phyloP scores from a whole-genome alignment of 2,329 filamentous ascomycete species.

The Neonectria ditissima region DNA sequence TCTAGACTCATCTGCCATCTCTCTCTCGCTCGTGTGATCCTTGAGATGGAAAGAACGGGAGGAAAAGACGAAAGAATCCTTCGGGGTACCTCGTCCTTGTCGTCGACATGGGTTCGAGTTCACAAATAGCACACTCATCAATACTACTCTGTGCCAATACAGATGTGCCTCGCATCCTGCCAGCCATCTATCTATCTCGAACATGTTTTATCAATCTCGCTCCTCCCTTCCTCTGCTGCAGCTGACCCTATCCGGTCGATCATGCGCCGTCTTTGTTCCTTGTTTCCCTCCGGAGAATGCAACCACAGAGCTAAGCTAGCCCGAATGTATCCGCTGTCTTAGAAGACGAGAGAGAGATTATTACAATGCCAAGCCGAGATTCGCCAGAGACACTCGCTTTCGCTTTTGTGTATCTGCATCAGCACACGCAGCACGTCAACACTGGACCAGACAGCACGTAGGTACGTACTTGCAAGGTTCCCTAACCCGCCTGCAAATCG shows the following conservation, averaged over 20 bases:
- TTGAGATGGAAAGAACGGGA: background rate
- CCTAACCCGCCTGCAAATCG: background rate
- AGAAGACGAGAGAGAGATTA: background rate
- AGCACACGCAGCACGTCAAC: background rate
- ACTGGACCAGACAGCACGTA: background rate
- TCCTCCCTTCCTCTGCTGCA: conserved; percentile 4
- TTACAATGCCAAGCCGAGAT: background rate
- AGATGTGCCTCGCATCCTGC: conserved; percentile 16
- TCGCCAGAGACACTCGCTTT: background rate
- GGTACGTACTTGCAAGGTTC: background rate
- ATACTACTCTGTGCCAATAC: too few relatives aligned
- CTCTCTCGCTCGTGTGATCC: conserved; percentile 4
- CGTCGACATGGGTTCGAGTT: conserved; percentile 11
- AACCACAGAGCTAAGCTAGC: background rate
- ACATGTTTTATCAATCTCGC: background rate
- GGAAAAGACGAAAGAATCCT: background rate
- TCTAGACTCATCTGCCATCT: conserved; percentile 18
- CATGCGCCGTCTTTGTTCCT: background rate
- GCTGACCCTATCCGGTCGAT: background rate
- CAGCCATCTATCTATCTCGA: background rate
- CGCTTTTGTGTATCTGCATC: background rate
- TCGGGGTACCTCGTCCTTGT: conserved; percentile 9
- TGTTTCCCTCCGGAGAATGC: background rate
- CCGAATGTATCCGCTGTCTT: background rate
- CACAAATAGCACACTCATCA: background rate